These are phyloP conservation scores for Verticillium albo-atrum DNA, from an alignment of 2,329 filamentous ascomycete genomes.

Conservation along the genomic window DNA sequence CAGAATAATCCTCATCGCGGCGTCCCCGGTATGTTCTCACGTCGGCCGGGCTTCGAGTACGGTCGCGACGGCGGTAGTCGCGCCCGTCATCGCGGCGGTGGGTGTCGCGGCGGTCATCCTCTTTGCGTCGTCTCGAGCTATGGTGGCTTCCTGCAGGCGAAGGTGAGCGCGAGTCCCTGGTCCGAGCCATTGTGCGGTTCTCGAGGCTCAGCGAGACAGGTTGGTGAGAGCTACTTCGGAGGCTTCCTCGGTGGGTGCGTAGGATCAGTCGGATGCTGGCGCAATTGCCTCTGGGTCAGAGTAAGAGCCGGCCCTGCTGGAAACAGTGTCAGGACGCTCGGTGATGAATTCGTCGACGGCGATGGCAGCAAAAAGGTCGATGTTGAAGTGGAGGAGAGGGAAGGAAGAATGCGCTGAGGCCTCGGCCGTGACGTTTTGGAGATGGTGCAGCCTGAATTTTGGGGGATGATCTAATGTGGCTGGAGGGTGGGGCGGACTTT, in stretches of 20 bases:
- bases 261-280: not conserved
- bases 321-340: not conserved
- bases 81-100: constrained; percentile 42
- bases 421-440: not conserved
- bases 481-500: not conserved
- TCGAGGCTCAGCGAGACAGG: constrained; percentile 36
- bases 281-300: not conserved
- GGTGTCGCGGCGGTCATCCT: constrained; percentile 47
- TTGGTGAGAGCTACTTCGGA: constrained; percentile 16
- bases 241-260: not conserved
- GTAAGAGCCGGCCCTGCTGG: not conserved
- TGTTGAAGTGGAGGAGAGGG: not conserved
- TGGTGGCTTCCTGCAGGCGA: constrained; percentile 85
- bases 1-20: constrained; percentile 27
- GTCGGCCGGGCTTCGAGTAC: constrained; percentile 58
- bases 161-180: constrained; percentile 77
- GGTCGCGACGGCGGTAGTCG: constrained; percentile 50
- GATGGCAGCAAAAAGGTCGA: not conserved
- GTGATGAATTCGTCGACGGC: not conserved
- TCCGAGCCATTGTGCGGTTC: constrained; percentile 52
- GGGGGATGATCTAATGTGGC: not conserved
- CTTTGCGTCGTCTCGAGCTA: constrained; percentile 64
- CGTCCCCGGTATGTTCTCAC: constrained; percentile 38
- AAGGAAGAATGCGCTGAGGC: not conserved
- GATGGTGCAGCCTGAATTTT: not conserved